These are phyloP conservation scores for Colletotrichum godetiae DNA, from an alignment of 2,329 filamentous ascomycete genomes.

Conservation along the genomic window DNA sequence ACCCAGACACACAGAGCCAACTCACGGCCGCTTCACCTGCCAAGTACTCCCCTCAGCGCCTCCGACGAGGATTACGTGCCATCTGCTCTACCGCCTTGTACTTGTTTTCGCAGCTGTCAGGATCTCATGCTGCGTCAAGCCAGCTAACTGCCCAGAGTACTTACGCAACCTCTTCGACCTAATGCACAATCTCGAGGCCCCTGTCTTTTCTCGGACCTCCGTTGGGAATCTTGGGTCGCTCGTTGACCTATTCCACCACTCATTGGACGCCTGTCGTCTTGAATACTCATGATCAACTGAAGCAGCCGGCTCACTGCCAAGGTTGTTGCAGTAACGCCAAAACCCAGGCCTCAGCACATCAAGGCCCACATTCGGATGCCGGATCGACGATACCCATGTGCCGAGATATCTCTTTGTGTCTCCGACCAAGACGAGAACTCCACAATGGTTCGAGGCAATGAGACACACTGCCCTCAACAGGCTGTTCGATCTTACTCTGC, in stretches of 20 bases:
- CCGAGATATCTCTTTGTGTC: background rate
- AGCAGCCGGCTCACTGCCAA: background rate
- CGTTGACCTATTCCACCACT: background rate
- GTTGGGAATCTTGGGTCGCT: conserved; percentile 9
- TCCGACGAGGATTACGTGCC: conserved; percentile 4
- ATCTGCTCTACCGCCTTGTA: conserved; percentile 2
- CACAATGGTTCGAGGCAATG: background rate
- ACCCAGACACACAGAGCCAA: conserved; percentile 11
- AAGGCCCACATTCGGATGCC: background rate
- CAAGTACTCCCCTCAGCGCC: background rate
- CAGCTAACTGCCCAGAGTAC: background rate
- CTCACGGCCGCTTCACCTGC: conserved; percentile 11
- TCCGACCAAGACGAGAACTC: background rate
- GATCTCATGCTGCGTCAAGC: conserved; percentile 20
- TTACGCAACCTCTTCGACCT: conserved; percentile 1
- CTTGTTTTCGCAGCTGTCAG: conserved; percentile 23
- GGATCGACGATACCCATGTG: conserved; percentile 1
- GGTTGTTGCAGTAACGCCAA: background rate
- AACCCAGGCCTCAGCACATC: background rate
- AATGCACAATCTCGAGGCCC: conserved; percentile 27
- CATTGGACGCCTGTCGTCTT: conserved; percentile 8
- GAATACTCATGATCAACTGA: conserved; percentile 8
- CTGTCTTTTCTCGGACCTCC: conserved; percentile 35
- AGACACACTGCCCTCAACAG: background rate
- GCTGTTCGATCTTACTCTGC: background rate